Percentiles rank a stretch among this genome's conserved stretches.
phyloP scores from a whole-genome alignment of 495 filamentous ascomycete species.

The Lasiosphaeria ovina region DNA sequence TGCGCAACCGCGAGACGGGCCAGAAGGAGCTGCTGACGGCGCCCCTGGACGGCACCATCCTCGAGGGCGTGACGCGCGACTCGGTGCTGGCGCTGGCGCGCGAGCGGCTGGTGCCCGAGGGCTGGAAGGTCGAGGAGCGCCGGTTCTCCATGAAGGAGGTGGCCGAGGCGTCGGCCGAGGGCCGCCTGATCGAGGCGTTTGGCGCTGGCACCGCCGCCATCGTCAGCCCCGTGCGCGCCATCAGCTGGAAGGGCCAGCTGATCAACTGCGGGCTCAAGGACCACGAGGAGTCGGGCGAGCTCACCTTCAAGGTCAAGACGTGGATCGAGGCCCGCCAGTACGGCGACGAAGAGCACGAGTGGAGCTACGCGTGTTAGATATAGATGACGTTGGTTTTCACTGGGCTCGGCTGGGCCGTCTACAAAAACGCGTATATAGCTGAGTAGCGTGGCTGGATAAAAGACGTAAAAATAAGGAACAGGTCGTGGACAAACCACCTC shows the following conservation, averaged over 20 bases:
- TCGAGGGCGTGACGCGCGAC: slow-evolving; percentile 91
- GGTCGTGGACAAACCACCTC: too few species aligned
- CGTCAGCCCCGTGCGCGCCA: slow-evolving; percentile 77
- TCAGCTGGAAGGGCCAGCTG: slow-evolving; percentile 77
- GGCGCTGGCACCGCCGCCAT: slow-evolving; percentile 88
- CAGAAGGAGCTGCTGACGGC: slow-evolving; percentile 88
- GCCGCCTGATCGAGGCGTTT: slow-evolving; percentile 86
- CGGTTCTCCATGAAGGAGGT: slow-evolving; percentile 87
- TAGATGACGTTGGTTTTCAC: background rate
- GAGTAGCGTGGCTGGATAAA: too few species aligned
- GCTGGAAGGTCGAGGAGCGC: slow-evolving; percentile 84
- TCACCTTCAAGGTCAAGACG: slow-evolving; percentile 81
- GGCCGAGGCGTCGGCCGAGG: slow-evolving; percentile 74
- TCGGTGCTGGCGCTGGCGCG: slow-evolving; percentile 78
- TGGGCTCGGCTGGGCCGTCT: too few species aligned
- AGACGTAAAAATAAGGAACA: too few species aligned
- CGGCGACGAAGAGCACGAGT: slow-evolving; percentile 83
- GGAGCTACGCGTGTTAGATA: slow-evolving; percentile 59
- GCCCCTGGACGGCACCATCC: slow-evolving; percentile 93
- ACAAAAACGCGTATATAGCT: background rate
- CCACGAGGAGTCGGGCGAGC: slow-evolving; percentile 79
- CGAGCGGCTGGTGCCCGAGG: slow-evolving; percentile 77
- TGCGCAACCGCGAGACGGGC: slow-evolving; percentile 78
- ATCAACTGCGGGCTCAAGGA: slow-evolving; percentile 75
- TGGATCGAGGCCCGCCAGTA: slow-evolving; percentile 97